Base-by-base conservation (phyloP, 2,329 filamentous ascomycete genomes). In the Ophiostoma piceae region DNA sequence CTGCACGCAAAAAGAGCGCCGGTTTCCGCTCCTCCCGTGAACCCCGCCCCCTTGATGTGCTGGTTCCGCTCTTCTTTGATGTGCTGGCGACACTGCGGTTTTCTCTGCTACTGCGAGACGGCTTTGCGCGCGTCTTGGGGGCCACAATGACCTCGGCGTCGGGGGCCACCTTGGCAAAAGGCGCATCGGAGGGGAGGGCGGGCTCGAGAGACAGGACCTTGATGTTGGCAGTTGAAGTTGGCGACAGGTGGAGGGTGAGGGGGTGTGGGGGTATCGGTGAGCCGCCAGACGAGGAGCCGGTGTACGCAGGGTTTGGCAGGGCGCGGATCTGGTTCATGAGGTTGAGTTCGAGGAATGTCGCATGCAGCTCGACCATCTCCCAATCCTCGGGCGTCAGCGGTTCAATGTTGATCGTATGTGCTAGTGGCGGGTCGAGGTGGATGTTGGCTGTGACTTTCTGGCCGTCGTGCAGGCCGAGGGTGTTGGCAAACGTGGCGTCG, bases 331-430 rank as follows among this genome's bases (percentile, higher is more conserved):
- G 95, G 64, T 90, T 91, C 41, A 97, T 84, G 68, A 99, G 88
- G 78, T 99, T 98, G 73, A 97, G 84, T 77, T 99, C 95, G 67
- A 99, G 84, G 77, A 98, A 99, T 19, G 90, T 95, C 5, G 95
- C 95, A 81, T 99, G 95, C 1, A 99, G 83, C 79, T 99, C 95
- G 75, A 99, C 98, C 76, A 98, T 96, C 80, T 99, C 95, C 95
- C 95, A 99, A 78, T 99, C 95, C 71, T 96, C 92, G 1, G 94
- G 88, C 0, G 95, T 98, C 75, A 98, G 81, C 43, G 95, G 95
- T 78, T 99, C 96, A 75, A 99, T 98, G 77, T 97, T 93, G 79
- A 99, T 90, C 1, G 94, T 98, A 79, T 97, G 92, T 67, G 93
- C 92, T 73, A 95, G 82, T 1, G 94, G 93, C 67, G 94, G 94